Evolutionary conservation across 768 basidiomycete species (phyloP).

Genomic region (Boletales sp.): DNA sequence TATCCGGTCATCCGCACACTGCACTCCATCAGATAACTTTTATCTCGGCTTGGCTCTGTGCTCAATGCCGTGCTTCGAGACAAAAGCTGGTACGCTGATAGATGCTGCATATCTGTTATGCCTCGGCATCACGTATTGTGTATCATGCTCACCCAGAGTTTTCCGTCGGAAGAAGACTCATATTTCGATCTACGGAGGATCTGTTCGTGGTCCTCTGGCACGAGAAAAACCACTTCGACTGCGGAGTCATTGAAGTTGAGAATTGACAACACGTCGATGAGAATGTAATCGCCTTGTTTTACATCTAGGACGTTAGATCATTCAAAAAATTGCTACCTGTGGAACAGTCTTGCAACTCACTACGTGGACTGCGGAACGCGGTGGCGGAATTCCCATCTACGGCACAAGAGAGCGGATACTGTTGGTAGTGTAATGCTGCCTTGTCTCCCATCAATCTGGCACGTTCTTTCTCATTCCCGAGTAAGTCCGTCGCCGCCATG

Average conservation of each 20-base stretch:
- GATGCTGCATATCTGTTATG: conserved; percentile 7
- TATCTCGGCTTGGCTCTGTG: background rate
- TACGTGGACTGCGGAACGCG: conserved; percentile 45
- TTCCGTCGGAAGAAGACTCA: conserved; percentile 30
- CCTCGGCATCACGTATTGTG: background rate
- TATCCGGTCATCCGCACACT: conserved; percentile 18
- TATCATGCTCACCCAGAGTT: conserved; percentile 29
- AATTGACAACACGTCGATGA: conserved; percentile 35
- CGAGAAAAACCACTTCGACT: conserved; percentile 35
- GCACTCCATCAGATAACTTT: conserved; percentile 24
- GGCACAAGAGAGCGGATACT: conserved; percentile 47
- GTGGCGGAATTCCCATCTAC: conserved; percentile 52
- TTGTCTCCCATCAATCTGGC: conserved; percentile 32
- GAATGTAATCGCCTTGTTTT: conserved; percentile 35
- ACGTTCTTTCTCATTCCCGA: conserved; percentile 39
- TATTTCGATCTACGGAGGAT: conserved; percentile 27
- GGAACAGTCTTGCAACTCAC: conserved; percentile 33
- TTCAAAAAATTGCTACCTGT: conserved; percentile 12
- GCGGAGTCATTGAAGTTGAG: conserved; percentile 17
- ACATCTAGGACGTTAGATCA: conserved; percentile 10
- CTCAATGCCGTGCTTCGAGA: conserved; percentile 4
- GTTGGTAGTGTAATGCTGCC: conserved; percentile 36
- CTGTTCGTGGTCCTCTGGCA: conserved; percentile 31
- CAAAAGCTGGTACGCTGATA: conserved; percentile 12
- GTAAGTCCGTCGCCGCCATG: conserved; percentile 36